These are phyloP conservation scores for Plantago elongata DNA, from an alignment of 257 asterid genomes.

Conservation along the genomic window DNA sequence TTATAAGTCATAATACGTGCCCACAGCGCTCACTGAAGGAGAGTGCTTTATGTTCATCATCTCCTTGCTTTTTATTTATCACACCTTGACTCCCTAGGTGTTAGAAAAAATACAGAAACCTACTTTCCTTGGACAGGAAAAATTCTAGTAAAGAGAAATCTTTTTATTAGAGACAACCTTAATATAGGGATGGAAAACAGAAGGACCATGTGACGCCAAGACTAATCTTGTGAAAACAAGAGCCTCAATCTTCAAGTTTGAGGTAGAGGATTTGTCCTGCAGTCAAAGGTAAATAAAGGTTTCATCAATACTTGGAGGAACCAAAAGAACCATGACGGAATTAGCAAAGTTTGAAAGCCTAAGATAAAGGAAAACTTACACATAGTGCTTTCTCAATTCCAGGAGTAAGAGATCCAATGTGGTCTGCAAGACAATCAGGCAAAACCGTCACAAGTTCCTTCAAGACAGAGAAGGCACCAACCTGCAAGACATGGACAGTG, in stretches of 20 bases:
- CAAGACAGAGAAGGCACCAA: constrained; percentile 93
- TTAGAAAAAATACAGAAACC: too few relatives aligned
- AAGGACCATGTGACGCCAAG: constrained; percentile 78
- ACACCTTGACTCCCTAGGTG: too few relatives aligned
- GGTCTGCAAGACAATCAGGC: constrained; percentile 99
- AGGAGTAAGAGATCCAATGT: constrained; percentile 91
- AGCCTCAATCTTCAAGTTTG: constrained; percentile 95
- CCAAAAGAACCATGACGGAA: constrained; percentile 3
- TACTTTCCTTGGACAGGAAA: neutral
- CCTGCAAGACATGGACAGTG: constrained; percentile 42
- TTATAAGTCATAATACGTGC: too few relatives aligned
- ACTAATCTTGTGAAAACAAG: constrained; percentile 94
- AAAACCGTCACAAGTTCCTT: constrained; percentile 89
- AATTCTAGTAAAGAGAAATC: neutral
- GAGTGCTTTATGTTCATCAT: too few relatives aligned
- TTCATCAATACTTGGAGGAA: constrained; percentile 12
- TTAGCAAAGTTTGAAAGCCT: constrained; percentile 4
- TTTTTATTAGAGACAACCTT: constrained; percentile 45
- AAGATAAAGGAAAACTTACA: constrained; percentile 43
- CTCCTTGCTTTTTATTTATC: too few relatives aligned
- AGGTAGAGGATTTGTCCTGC: constrained; percentile 98
- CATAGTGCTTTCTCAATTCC: constrained; percentile 94
- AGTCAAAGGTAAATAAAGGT: constrained; percentile 18
- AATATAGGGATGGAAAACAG: constrained; percentile 91
- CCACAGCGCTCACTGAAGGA: too few relatives aligned